Percentiles rank a stretch among this genome's conserved stretches.
phyloP scores from a whole-genome alignment of 1,284 basidiomycete species.

The Apiotrichum akiyoshidainum region DNA sequence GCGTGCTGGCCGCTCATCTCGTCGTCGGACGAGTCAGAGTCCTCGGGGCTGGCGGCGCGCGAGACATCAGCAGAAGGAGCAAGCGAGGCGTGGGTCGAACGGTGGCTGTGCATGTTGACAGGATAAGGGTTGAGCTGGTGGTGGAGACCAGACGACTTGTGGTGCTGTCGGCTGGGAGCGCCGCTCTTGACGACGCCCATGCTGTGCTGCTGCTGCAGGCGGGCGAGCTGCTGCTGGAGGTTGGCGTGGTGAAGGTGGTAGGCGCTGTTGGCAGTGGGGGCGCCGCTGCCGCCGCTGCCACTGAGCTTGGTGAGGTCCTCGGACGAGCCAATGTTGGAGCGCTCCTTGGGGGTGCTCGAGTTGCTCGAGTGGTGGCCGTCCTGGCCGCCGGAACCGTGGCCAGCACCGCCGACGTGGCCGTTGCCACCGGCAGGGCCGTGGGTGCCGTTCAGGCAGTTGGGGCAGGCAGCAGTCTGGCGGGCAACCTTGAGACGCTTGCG shows the following conservation, averaged over 20 bases:
- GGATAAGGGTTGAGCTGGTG: slow-evolving; percentile 42
- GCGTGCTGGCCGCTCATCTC: slow-evolving; percentile 24
- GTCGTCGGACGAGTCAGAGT: slow-evolving; percentile 48
- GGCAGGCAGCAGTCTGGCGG: slow-evolving; percentile 50
- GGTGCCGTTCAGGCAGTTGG: slow-evolving; percentile 43
- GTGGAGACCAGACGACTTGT: slow-evolving; percentile 13
- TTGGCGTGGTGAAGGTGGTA: slow-evolving; percentile 42
- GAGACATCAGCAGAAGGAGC: slow-evolving; percentile 43
- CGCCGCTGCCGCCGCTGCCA: slow-evolving; percentile 12
- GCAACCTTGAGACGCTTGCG: slow-evolving; percentile 52
- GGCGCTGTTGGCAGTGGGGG: slow-evolving; percentile 14
- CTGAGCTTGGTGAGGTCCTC: slow-evolving; percentile 37
- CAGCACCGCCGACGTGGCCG: slow-evolving; percentile 26
- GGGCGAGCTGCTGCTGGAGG: slow-evolving; percentile 37
- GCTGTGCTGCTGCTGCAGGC: slow-evolving; percentile 42
- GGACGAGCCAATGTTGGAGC: slow-evolving; percentile 31
- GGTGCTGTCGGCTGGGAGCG: slow-evolving; percentile 8
- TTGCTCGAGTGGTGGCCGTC: slow-evolving; percentile 40
- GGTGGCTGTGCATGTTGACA: slow-evolving; percentile 38
- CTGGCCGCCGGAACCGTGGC: slow-evolving; percentile 28
- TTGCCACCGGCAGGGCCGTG: slow-evolving; percentile 23
- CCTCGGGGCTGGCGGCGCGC: slow-evolving; percentile 40
- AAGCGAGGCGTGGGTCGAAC: slow-evolving; percentile 24
- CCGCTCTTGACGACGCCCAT: slow-evolving; percentile 3
- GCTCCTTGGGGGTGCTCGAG: slow-evolving; percentile 47